Evolutionary conservation across 495 filamentous ascomycete genomes (phyloP).

Genomic region (Hypoxylon lienhwacheense): DNA sequence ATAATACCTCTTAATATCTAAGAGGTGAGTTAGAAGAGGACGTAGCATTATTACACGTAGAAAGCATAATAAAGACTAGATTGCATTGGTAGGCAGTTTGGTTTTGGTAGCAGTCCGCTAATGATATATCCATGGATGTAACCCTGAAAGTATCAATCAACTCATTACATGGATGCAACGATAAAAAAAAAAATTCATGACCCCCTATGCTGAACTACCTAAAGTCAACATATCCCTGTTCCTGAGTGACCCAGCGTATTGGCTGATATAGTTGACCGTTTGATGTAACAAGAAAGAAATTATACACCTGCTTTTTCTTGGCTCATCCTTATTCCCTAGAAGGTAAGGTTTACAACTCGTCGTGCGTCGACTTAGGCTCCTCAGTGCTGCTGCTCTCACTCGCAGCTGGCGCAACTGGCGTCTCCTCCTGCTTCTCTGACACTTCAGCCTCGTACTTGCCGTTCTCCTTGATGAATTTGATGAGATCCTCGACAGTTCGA

Average conservation of each 20-base stretch:
- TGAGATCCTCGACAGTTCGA: slow-evolving; percentile 91
- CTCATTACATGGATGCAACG: slow-evolving; percentile 6
- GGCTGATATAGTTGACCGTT: slow-evolving; percentile 28
- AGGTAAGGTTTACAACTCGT: slow-evolving; percentile 72
- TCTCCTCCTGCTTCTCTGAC: slow-evolving; percentile 56
- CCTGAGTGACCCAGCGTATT: slow-evolving; percentile 30
- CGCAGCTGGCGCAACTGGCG: slow-evolving; percentile 55
- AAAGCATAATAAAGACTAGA: too few species aligned
- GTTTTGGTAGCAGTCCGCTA: too few species aligned
- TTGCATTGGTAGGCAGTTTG: too few species aligned
- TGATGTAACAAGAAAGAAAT: slow-evolving; percentile 39
- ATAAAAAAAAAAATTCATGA: slow-evolving; percentile 33
- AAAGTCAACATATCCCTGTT: slow-evolving; percentile 39
- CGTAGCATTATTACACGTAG: too few species aligned
- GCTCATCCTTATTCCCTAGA: slow-evolving; percentile 12
- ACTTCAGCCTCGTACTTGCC: slow-evolving; percentile 78
- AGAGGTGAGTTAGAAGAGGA: too few species aligned
- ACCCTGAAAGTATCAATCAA: too few species aligned
- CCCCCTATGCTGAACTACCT: slow-evolving; percentile 38
- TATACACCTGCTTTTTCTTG: slow-evolving; percentile 32
- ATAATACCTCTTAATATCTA: too few species aligned
- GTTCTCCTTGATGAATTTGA: slow-evolving; percentile 91
- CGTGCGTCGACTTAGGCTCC: slow-evolving; percentile 54
- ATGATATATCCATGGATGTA: too few species aligned
- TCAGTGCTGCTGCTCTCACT: slow-evolving; percentile 54